Base-by-base conservation (phyloP, 805 yeast species). In the Scheffersomyces ergatensis region DNA sequence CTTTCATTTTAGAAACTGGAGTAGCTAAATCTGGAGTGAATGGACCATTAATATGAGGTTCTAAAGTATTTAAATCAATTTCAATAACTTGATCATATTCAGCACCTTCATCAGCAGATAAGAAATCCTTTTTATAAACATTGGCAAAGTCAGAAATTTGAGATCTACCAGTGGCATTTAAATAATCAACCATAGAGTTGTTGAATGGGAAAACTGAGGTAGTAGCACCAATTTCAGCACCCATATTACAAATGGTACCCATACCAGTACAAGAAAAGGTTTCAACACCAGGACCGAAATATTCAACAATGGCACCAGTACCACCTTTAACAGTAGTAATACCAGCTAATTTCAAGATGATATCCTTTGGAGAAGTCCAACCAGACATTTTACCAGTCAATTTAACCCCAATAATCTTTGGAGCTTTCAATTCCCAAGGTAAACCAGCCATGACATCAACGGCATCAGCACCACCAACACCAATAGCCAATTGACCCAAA, bases 391-490 rank as follows among this genome's bases (percentile, higher is more conserved):
- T 76, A 64, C 98, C 98, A 46, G 95, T 87, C 60, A 90, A 80
- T 72, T 90, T 88, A 60, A 90, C 96, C 75, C 98, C 98, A 56
- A 92, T 69, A 58, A 89, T 79, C 75, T 87, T 89, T 60, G 98
- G 98, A 45, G 97, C 97, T 78, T 90, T 90, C 62, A 90, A 81
- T 74, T 90, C 98, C 98, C 98, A 90, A 42, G 98, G 85, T 52
- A 89, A 78, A 60, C 85, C 85, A 46, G 97, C 87, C 83, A 90
- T 80, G 46, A 89, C 97, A 66, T 90, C 98, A 54, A 90, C 98
- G 48, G 97, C 97, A 68, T 90, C 98, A 53, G 98, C 98, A 79
- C 98, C 98, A 77, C 97, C 98, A 54, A 92, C 97, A 80, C 97
- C 98, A 55, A 90, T 90, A 53, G 97, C 97, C 60, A 90, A 80